Base-by-base conservation (phyloP, 768 basidiomycete genomes). In the Phanerochaete carnosa region DNA sequence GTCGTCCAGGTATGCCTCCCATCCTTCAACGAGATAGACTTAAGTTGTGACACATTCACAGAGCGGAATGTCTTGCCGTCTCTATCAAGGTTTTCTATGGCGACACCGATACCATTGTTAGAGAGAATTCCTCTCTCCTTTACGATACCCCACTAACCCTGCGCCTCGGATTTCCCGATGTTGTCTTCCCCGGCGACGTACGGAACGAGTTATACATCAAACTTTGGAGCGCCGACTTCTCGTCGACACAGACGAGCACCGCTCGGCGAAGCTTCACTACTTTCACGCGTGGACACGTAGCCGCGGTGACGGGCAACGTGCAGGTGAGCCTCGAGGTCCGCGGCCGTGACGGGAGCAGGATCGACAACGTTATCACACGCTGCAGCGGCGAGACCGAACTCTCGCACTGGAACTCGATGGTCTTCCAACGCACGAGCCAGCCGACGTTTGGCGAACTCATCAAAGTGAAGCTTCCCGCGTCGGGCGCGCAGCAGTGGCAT, bases 151-250 rank as follows among this genome's bases (percentile, higher is more conserved):
- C 95, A 0, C 82, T 88, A 49, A 95, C 94, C 1, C 76, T 89
- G 13, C 90, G 94, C 2, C 85, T 98, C 33, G 94, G 94, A 30
- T 98, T 98, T 70, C 92, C 96, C 0, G 96, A 98, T 65, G 95
- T 97, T 7, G 95, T 96, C 9, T 95, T 95, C 69, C 95, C 95
- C 2, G 92, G 91, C 7, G 90, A 92, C 62, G 75, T 85, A n/a
- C 87, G 96, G 16, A 98, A 98, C 68, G 96, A 98, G 64, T 80
- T 98, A 13, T 98, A 98, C 73, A 83, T 98, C 77, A 97, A 97
- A 72, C 82, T 98, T 0, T 98, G 95, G 95, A 89, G 87, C 58
- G 96, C 93, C 39, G 90, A 94, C 63, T 98, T 98, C 70, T 75
- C 80, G 2, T 75, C 83, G 0, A 78, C 83, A 2, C 81, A 83